Evolutionary conservation across 1,284 basidiomycete species (phyloP), one percentile per base, ranked within the genome.

Genomic region (Leccinum subrobustum): DNA sequence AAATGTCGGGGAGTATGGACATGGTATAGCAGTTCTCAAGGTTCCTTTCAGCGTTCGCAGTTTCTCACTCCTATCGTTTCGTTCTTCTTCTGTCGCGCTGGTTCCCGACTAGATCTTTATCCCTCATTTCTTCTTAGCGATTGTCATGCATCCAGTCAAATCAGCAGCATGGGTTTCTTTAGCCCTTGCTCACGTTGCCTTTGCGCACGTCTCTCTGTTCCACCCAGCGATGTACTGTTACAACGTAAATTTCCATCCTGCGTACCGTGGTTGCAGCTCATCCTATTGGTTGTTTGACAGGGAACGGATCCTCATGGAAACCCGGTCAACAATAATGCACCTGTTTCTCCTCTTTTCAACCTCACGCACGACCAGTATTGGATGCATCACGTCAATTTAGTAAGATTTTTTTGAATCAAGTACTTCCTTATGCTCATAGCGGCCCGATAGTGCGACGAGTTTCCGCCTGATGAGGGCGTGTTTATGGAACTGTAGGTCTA

Each of bases 401-500:
- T 70, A 59, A 48, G 16, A 35, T 31, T 11, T 23, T 11, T 58
- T 12, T 23, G 4, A n/a, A 14, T 35, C 20, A 14, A 12, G 23
- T 20, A 8, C 16, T 11, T 5, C 9, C 14, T 16, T 37, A 11
- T 54, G 11, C 47, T 67, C 51, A 68, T 33, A 4, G 27, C 5
- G 20, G 20, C 27, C 25, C 20, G 42, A 9, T 53, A 68, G 67
- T 51, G 48, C n/a, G 1, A 29, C 7, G 0, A 55, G 0, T 8
- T 23, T 20, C 64, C 66, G 11, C 68, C 66, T 3, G 29, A 16
- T 0, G 1, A 4, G 0, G 64, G 52, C 0, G 33, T 1, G 0
- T 61, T 57, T 47, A 6, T 67, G 29, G 51, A 65, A 0, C 2
- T 67, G 66, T 67, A 53, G 6, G 66, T 12, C 29, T 25, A 6